Evolutionary conservation across 768 basidiomycete species (phyloP).

Genomic region (Boletus pseudo-olivaceus): DNA sequence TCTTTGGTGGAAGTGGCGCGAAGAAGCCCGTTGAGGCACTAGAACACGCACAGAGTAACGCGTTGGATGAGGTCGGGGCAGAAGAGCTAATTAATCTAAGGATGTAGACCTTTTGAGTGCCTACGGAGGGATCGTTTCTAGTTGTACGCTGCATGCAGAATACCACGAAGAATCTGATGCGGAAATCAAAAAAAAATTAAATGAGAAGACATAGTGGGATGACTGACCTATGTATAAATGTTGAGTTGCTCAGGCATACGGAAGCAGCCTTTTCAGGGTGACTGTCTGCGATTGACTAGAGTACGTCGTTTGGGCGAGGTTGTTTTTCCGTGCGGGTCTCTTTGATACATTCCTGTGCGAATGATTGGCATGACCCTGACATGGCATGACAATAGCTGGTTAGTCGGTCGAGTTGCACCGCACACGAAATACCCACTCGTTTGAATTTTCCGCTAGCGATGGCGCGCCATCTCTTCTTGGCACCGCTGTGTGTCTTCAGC

Average conservation of each 20-base stretch:
- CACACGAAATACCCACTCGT: constrained; percentile 48
- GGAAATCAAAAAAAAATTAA: neutral
- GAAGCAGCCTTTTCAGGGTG: constrained; percentile 67
- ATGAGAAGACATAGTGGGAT: neutral
- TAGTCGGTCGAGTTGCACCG: neutral
- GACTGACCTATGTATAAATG: constrained; percentile 16
- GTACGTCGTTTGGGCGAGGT: constrained; percentile 61
- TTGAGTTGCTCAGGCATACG: constrained; percentile 50
- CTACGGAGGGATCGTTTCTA: neutral
- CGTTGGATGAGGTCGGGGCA: constrained; percentile 22
- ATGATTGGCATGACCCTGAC: constrained; percentile 66
- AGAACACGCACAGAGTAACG: constrained; percentile 25
- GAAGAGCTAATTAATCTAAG: constrained; percentile 9
- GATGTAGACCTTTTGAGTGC: neutral
- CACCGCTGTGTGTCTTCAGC: constrained; percentile 75
- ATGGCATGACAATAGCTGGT: neutral
- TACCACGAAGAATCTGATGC: constrained; percentile 7
- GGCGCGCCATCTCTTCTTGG: constrained; percentile 78
- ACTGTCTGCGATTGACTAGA: constrained; percentile 62
- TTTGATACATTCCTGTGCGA: constrained; percentile 72
- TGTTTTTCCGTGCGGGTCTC: constrained; percentile 60
- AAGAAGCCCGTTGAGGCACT: constrained; percentile 12
- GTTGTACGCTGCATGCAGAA: constrained; percentile 7
- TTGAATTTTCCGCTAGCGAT: constrained; percentile 70
- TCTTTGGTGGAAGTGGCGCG: constrained; percentile 49